Evolutionary conservation across 2,329 filamentous ascomycete genomes (phyloP), one percentile per base, ranked within the genome.

Genomic region (Sordariomycetes sp.): DNA sequence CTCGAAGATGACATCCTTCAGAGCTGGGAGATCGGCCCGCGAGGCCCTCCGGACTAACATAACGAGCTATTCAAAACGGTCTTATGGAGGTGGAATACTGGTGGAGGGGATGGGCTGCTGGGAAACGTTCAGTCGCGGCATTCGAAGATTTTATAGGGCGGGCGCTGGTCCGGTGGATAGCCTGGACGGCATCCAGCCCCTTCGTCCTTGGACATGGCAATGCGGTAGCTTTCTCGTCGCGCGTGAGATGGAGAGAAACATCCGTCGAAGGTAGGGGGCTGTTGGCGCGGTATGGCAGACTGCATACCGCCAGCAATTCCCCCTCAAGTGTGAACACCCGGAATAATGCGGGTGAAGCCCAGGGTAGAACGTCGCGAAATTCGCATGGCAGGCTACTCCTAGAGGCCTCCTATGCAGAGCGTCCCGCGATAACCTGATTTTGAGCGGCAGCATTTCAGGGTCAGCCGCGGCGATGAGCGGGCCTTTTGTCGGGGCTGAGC

Each of bases 41-140:
- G 61, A 61, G 12, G 63, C 62, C 11, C 46, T 55, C 25, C 63
- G 57, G 12, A 62, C 58, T 32, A 60, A 57, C 59, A 62, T 64
- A n/a, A 16, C 37, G 51, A n/a, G 24, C 5, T 14, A n/a, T 22
- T 3, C 8, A 11, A 22, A 10, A 22, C 16, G 14, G 14, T 16
- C 37, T 4, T 3, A 43, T 16, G 37, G 14, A 37, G 12, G 37
- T n/a, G 18, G 37, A n/a, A n/a, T n/a, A 3, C 37, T 4, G 37
- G 37, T 43, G 3, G 14, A 32, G 28, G 28, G 8, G 28, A 32
- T 8, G 8, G 28, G 28, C 4, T 8, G 8, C 4, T 32, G 28
- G 28, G 28, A 32, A 32, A 8, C 8, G 8, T 4, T 32, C 28
- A 32, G 28, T 32, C 28, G 4, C 28, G 28, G 28, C 4, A 8